Evolutionary conservation across 2,329 filamentous ascomycete species (phyloP), one percentile per base, ranked within the genome.

Genomic region (Epichloe sylvatica): DNA sequence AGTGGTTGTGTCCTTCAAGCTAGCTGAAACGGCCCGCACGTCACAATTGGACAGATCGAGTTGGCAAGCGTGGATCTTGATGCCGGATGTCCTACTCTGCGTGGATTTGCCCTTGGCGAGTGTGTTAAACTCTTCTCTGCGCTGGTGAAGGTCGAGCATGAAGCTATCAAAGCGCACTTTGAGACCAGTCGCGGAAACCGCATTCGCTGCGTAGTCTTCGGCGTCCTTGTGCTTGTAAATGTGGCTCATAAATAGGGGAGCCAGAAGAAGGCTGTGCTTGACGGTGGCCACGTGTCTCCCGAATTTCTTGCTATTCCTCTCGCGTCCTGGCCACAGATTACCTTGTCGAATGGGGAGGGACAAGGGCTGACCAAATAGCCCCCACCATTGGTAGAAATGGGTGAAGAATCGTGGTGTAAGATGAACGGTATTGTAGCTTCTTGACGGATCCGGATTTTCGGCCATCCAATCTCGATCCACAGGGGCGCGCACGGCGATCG

Each of bases 221-320:
- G 81, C 81, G 60, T 98, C 92, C 64, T 96, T 96, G 70, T 98
- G 92, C 66, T 96, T 97, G 71, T 98, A 98, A 34, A 98, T 89
- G 59, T 98, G 92, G 57, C 90, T 94, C 54, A 98, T 78, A 65
- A 94, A 98, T 2, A 98, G 70, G 0, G 92, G 92, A 2, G 92
- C 94, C 15, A 98, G 73, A 3, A 97, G 75, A 21, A 98, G 70
- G 54, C 91, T 96, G 70, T 97, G 97, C 71, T 98, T 98, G 72
- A 98, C 90, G 8, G 94, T 98, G n/a, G 89, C 91, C 53, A 98
- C 72, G 67, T 98, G 94, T 46, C 92, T 80, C 13, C 91, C 91
- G 64, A 98, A 98, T 64, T 98, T 98, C 70, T 98, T 98, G 73
- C 88, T 96, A 43, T 88, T 92, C 72, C 95, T 96, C 58, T 96